Evolutionary conservation across 352 stramenopile species (phyloP).

Genomic region (Thraustotheca clavata): DNA sequence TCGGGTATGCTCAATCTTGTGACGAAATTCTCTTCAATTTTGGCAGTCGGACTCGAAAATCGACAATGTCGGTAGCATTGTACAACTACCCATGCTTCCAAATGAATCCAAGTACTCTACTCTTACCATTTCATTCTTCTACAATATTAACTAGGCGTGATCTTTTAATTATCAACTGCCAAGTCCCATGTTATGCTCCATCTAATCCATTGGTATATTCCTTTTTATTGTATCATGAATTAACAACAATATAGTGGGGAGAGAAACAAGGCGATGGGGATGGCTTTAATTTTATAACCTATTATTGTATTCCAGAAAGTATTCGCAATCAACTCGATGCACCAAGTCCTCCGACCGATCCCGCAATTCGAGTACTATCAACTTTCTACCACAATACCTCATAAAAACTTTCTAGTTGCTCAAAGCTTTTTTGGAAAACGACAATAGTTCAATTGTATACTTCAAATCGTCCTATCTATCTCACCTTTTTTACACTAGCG

Average conservation of each 20-base stretch:
- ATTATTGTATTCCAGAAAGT: constrained; percentile 51
- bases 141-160: constrained; percentile 27
- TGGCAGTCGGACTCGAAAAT: constrained; percentile 66
- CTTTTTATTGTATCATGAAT: neutral
- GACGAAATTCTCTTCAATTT: neutral
- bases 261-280: constrained; percentile 62
- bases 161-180: constrained; percentile 75
- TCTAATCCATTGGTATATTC: constrained; percentile 48
- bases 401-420: constrained; percentile 25
- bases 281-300: constrained; percentile 77
- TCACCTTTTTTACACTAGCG: constrained; percentile 29
- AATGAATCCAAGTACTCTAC: neutral
- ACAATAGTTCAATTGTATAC: constrained; percentile 28
- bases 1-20: constrained; percentile 26
- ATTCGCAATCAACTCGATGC: constrained; percentile 49
- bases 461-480: constrained; percentile 20
- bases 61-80: constrained; percentile 61
- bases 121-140: neutral
- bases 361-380: constrained; percentile 31
- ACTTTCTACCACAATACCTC: neutral
- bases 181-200: constrained; percentile 74
- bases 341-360: constrained; percentile 28
- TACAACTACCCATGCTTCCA: constrained; percentile 45
- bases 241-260: constrained; percentile 32
- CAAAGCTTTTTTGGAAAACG: constrained; percentile 35